phyloP scores from a whole-genome alignment of 208 protist species.

The Leptomonas pyrrhocoris region DNA sequence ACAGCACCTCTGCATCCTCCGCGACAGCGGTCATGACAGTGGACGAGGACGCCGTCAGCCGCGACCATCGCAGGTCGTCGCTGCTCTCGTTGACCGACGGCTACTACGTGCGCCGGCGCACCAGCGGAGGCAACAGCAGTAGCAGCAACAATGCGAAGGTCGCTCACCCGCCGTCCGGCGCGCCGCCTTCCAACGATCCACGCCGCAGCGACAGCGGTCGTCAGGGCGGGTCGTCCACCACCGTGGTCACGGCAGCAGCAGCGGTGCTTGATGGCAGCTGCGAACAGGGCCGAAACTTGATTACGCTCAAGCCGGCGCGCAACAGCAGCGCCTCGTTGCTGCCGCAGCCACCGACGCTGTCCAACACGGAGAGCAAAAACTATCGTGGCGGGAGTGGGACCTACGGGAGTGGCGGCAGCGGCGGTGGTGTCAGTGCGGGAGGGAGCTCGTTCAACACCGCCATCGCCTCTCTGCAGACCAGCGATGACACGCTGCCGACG shows the following conservation, averaged over 20 bases:
- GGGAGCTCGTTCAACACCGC: slow-evolving; percentile 6
- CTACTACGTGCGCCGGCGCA: not conserved
- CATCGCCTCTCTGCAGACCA: slow-evolving; percentile 11
- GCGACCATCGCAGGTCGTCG: slow-evolving; percentile 1
- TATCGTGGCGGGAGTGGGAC: slow-evolving; percentile 2
- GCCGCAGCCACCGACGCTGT: slow-evolving; percentile 21
- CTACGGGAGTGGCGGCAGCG: slow-evolving; percentile 5
- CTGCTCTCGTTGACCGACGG: slow-evolving; percentile 4
- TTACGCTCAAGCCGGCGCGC: not conserved
- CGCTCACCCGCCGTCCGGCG: not conserved
- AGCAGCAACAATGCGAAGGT: not conserved
- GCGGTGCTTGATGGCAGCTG: not conserved
- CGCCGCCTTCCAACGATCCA: slow-evolving; percentile 2
- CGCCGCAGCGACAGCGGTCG: slow-evolving; percentile 3
- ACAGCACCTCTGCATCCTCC: too few species aligned
- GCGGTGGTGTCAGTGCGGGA: not conserved
- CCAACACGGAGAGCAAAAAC: slow-evolving; percentile 10
- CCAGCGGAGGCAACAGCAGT: not conserved
- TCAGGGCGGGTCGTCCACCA: not conserved
- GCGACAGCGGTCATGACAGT: not conserved
- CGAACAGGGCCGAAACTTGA: not conserved
- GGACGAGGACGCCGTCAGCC: not conserved
- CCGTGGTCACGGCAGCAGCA: not conserved
- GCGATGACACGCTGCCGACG: slow-evolving; percentile 10
- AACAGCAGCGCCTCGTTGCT: slow-evolving; percentile 11